Evolutionary conservation across 371 early-diverging fungal genomes (phyloP).

Genomic region (Mortierella sp.): DNA sequence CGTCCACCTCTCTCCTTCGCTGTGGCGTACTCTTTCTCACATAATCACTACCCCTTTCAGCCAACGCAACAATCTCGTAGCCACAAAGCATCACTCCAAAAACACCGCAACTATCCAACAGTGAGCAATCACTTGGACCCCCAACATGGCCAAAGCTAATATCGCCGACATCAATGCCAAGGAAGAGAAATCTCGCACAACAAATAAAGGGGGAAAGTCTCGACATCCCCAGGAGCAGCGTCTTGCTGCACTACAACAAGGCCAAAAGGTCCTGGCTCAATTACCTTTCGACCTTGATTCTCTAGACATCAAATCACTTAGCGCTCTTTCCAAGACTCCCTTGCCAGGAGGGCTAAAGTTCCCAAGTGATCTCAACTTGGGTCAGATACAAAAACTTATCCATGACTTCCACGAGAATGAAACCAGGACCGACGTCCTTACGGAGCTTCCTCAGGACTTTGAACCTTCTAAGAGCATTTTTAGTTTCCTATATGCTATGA

Average conservation of each 20-base stretch:
- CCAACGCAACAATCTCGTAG: too few species aligned
- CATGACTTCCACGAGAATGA: constrained; percentile 42
- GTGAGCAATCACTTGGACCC: too few species aligned
- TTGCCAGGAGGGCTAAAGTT: constrained; percentile 29
- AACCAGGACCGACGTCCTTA: constrained; percentile 35
- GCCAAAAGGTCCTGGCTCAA: constrained; percentile 13
- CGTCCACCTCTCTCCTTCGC: not conserved
- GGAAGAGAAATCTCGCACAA: not conserved
- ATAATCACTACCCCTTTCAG: too few species aligned
- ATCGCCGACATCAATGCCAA: not conserved
- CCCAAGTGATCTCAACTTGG: constrained; percentile 34
- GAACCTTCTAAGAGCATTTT: constrained; percentile 45
- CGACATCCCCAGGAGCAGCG: too few species aligned
- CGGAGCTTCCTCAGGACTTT: constrained; percentile 31
- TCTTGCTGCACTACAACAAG: not conserved
- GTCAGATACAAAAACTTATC: constrained; percentile 23
- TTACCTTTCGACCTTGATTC: constrained; percentile 13
- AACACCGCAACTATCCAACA: too few species aligned
- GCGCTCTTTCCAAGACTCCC: constrained; percentile 5
- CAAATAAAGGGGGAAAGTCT: not conserved
- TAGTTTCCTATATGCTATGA: constrained; percentile 34
- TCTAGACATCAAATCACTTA: constrained; percentile 5
- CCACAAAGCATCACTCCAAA: too few species aligned
- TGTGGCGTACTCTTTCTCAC: too few species aligned
- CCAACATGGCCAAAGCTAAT: too few species aligned